Conservation (phyloP, 257 asterid genomes). For the Solanum boliviense region DNA sequence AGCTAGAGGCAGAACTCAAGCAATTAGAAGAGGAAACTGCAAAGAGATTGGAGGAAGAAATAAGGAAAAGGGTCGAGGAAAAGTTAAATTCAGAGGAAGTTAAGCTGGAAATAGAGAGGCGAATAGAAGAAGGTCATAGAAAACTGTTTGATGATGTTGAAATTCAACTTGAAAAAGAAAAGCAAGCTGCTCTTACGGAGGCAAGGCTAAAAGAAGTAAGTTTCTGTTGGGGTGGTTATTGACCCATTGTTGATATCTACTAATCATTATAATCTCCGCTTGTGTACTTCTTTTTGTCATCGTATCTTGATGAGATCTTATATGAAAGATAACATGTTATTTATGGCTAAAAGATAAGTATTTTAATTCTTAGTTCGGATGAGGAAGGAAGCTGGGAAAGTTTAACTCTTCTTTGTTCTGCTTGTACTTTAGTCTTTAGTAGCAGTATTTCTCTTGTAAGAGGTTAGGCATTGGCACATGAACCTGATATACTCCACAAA, state of each 20-base stretch:
- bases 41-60: constrained; percentile 75
- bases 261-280: not conserved
- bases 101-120: constrained; percentile 51
- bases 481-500: not conserved
- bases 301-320: not conserved
- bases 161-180: constrained; percentile 66
- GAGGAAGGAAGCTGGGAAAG: not conserved
- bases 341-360: not conserved
- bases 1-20: constrained; percentile 74
- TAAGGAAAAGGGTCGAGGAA: constrained; percentile 69
- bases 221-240: not conserved
- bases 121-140: constrained; percentile 51
- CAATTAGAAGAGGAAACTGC: constrained; percentile 91
- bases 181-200: constrained; percentile 72
- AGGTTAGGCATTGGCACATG: not conserved
- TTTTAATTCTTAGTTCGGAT: not conserved
- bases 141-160: constrained; percentile 65
- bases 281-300: not conserved
- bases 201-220: constrained; percentile 88
- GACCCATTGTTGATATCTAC: not conserved
- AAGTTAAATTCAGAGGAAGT: constrained; percentile 68
- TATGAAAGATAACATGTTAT: not conserved
- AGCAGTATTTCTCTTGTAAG: not conserved
- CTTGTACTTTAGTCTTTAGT: not conserved
- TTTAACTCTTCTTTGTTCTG: not conserved